Evolutionary conservation across 495 filamentous ascomycete species (phyloP).

Genomic region (Cryomyces minteri): DNA sequence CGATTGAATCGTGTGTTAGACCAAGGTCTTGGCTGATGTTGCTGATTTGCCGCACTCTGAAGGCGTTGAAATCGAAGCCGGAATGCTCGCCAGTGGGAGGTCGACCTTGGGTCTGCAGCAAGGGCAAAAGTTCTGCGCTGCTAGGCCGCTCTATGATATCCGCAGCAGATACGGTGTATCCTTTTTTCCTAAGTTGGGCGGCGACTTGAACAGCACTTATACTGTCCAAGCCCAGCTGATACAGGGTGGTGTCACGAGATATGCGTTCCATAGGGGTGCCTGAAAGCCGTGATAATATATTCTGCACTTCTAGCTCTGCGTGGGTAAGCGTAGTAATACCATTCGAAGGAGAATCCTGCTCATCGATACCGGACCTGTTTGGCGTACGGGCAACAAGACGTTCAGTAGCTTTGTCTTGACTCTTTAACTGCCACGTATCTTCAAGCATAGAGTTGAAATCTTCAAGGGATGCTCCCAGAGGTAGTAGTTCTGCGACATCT

Average conservation of each 20-base stretch:
- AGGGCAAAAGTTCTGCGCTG: constrained; percentile 25
- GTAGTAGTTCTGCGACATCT: too few species aligned
- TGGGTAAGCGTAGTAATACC: too few species aligned
- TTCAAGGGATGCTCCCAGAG: too few species aligned
- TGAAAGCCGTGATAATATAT: constrained; percentile 36
- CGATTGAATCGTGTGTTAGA: constrained; percentile 10
- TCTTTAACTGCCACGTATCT: too few species aligned
- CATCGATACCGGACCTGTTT: too few species aligned
- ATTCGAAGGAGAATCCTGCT: too few species aligned
- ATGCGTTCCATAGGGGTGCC: constrained; percentile 7
- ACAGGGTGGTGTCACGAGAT: constrained; percentile 17
- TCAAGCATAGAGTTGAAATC: too few species aligned
- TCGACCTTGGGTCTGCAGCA: constrained; percentile 4
- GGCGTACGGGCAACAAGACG: too few species aligned
- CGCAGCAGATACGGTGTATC: constrained; percentile 31
- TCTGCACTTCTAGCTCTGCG: too few species aligned
- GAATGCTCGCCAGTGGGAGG: neutral
- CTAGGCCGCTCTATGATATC: constrained; percentile 51
- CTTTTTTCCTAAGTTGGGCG: constrained; percentile 12
- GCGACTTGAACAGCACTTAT: constrained; percentile 26
- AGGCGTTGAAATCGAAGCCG: constrained; percentile 16
- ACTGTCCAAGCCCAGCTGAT: constrained; percentile 24
- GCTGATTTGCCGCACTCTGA: constrained; percentile 23
- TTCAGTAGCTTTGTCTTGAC: too few species aligned
- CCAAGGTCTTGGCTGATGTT: constrained; percentile 3